A percentile compares a stretch with the other conserved stretches of the same genome.
Evolutionary conservation across 176 grass and related monocot species (phyloP).

Genomic region (Elaeis guineensis): DNA sequence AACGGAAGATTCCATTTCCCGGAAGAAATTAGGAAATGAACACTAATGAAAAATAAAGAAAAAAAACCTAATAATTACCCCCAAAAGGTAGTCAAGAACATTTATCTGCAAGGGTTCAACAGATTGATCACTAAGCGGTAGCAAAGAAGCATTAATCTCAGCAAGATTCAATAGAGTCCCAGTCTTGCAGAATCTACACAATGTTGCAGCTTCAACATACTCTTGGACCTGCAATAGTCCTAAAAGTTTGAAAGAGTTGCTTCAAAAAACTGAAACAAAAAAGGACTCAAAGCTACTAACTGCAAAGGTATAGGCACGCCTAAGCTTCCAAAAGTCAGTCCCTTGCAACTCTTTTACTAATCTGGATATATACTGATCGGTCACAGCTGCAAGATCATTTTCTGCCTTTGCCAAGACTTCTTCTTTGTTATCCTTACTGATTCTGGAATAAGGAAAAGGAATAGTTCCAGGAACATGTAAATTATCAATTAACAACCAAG

Average conservation of each 20-base stretch:
- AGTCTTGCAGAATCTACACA: slow-evolving; percentile 87
- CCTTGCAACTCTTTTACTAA: slow-evolving; percentile 89
- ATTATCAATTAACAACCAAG: no score
- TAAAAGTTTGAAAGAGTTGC: no score
- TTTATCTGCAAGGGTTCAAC: slow-evolving; percentile 91
- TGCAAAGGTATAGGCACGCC: slow-evolving; percentile 86
- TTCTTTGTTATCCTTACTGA: slow-evolving; percentile 76
- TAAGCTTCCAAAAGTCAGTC: slow-evolving; percentile 97
- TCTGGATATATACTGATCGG: slow-evolving; percentile 66
- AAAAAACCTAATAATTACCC: slow-evolving; percentile 37
- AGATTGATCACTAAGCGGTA: slow-evolving; percentile 54
- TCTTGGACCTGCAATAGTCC: slow-evolving; percentile 69
- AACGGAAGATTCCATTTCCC: no score
- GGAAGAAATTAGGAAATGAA: neutral
- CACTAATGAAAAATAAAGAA: neutral
- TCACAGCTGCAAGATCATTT: slow-evolving; percentile 75
- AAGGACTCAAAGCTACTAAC: slow-evolving; percentile 32
- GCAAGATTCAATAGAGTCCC: slow-evolving; percentile 75
- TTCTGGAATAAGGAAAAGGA: slow-evolving; percentile 39
- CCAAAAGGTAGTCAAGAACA: slow-evolving; percentile 84
- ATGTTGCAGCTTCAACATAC: slow-evolving; percentile 85
- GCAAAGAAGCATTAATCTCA: slow-evolving; percentile 88
- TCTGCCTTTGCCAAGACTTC: slow-evolving; percentile 87
- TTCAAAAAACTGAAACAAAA: neutral
- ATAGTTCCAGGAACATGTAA: neutral